Evolutionary conservation across 371 early-diverging fungal genomes (phyloP), one percentile per base, ranked within the genome.

Genomic region (Mortierella sp.): DNA sequence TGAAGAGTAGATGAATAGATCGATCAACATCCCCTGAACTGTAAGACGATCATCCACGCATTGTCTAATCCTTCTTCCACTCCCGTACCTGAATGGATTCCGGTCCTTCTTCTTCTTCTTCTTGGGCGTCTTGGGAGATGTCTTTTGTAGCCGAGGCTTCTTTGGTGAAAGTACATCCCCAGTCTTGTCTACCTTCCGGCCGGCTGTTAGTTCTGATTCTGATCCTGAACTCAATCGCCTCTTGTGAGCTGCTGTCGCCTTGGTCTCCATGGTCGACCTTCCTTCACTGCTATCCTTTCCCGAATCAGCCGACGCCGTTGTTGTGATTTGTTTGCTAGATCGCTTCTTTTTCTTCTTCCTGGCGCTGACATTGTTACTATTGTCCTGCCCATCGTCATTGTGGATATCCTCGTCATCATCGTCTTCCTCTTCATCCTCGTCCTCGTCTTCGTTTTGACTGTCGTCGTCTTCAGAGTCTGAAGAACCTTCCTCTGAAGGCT

Each of bases 131-230:
- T 63, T 64, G 27, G 76, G 58, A 0, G 61, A 47, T 2, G 25
- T 67, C 34, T 64, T 63, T 45, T 64, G 76, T 9, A 76, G 25
- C 31, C 76, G 27, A 7, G 76, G 76, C 46, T 76, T 76, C 55
- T 76, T 76, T 21, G 76, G 76, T 12, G 73, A 67, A 22, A 76
- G 69, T 7, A 69, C 50, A 51, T 64, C 67, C 2, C 27, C 48
- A 10, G 45, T 53, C 25, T 31, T 67, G 25, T 67, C 76, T 41
- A 40, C 52, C 39, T 51, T 52, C 28, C 44, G 44, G 3, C 57
- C 48, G 12, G 37, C n/a, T 6, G n/a, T n/a, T 1, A 57, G 22
- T 19, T 76, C 76, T 2, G 76, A 57, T 49, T 64, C 76, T 14
- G 64, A 63, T 31, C 62, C 76, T 2, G 62, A 68, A 13, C 76